Base-by-base conservation (phyloP, 2,329 filamentous ascomycete genomes). In the Fusarium sp. region DNA sequence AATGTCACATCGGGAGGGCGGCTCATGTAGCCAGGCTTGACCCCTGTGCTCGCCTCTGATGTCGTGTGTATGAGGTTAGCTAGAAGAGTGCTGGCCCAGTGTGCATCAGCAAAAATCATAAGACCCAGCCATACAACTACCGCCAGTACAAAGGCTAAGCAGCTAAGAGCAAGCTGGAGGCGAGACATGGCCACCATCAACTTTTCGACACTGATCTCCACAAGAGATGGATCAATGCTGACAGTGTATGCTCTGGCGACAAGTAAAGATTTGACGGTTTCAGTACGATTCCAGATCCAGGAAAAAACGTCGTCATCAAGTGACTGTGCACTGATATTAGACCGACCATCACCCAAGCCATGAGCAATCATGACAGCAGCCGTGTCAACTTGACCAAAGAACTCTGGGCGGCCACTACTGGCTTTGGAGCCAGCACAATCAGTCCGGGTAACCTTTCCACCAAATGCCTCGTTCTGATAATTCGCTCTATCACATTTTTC, bases 311-410 rank as follows among this genome's bases (percentile, higher is more conserved):
- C 15, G 4, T 66, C 14, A 4, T 71, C 17, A 6, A 71, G 68
- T 1, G 68, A 71, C 14, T 38, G 2, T 1, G 68, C 55, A 9
- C 68, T 71, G 17, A 52, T 7, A 5, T 68, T 71, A 0, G 68
- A 71, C 3, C 68, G 60, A 3, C 53, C 31, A 5, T 61, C 39
- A 1, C 68, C 68, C 1, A 71, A 15, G 0, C 68, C 68, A 2
- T 65, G 33, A 1, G 36, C 24, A 10, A 71, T 48, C 28, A 71
- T 36, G 1, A 71, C 31, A 38, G 68, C 68, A 31, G 64, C 43
- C 1, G 68, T 71, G 11, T 71, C 68, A 14, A 71, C 68, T 5
- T 68, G 68, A 1, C 68, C 68, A 26, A 59, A 71, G 24, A 71
- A 71, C 4, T 9, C 9, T 1, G 5, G 11, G 11, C 9, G 28